Percentiles rank a stretch among this genome's conserved stretches.
Conservation (phyloP, 2,329 filamentous ascomycete species). For the Colletotrichum tofieldiae region DNA sequence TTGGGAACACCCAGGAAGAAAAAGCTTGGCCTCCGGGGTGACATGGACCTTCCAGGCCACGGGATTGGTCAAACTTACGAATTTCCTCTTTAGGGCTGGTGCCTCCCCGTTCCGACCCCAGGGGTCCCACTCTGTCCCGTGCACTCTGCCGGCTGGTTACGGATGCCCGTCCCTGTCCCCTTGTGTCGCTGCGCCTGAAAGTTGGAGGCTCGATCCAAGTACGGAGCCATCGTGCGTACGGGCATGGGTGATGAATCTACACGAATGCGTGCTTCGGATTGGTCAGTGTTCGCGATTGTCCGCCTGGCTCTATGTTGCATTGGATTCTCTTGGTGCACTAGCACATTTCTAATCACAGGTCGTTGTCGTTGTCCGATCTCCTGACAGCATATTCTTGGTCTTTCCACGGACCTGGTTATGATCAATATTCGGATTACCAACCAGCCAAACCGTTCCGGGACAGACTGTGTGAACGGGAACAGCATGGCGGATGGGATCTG, state of each 20-base stretch:
- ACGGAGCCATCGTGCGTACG: neutral
- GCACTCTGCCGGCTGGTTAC: slow-evolving; percentile 22
- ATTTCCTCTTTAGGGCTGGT: slow-evolving; percentile 17
- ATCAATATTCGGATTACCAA: neutral
- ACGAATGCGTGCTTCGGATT: neutral
- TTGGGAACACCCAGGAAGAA: neutral
- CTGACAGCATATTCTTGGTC: neutral
- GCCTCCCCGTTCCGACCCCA: neutral
- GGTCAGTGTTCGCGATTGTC: neutral
- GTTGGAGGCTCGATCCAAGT: neutral
- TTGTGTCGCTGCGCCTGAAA: neutral
- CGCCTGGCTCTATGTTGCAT: neutral
- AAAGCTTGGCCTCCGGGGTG: slow-evolving; percentile 21
- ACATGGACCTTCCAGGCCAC: neutral
- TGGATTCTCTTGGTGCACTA: neutral
- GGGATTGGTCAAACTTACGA: slow-evolving; percentile 35
- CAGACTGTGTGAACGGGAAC: neutral
- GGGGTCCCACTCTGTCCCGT: slow-evolving; percentile 3
- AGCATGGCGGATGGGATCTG: neutral
- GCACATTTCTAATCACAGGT: neutral
- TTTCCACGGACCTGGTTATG: slow-evolving; percentile 3
- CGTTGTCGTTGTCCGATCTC: neutral
- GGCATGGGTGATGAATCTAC: neutral
- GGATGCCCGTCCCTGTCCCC: neutral
- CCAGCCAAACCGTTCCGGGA: neutral